Evolutionary conservation across 345 rosid genomes (phyloP), one percentile per base, ranked within the genome.

Genomic region (Carallia brachiata): DNA sequence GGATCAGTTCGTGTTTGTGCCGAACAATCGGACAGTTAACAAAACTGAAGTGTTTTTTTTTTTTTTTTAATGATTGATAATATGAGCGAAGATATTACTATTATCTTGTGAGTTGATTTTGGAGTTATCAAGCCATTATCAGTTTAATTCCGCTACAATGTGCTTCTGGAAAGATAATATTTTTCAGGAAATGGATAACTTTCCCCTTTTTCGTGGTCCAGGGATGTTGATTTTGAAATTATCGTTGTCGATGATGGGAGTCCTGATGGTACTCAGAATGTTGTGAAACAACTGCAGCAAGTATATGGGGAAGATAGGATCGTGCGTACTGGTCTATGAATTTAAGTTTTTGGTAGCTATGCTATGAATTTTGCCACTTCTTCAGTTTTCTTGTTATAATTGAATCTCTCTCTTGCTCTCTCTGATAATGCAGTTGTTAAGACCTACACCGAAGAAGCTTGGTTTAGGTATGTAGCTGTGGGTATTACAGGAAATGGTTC

Each of bases 191-290:
- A 32, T 32, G 34, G n/a, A 56, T 19, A 2, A 19, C 13, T 27
- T 1, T 27, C n/a, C n/a, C 18, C 6, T 68, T 23, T 7, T 16
- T 32, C 34, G 4, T n/a, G 63, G 53, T 73, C 28, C 48, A 90
- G 97, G 78, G 89, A 87, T 82, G 87, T 88, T 36, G 90, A 95
- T 71, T 92, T 90, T 66, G 98, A 95, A 81, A 83, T 90, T 54
- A 87, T 92, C 68, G 83, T 95, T 60, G 99, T 95, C 75, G 99
- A 95, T 69, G 99, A 95, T 77, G 97, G 98, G 78, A 95, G 99
- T 69, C 99, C 96, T 34, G 99, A 95, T 71, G 99, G 93, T 54
- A 94, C 98, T 32, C 98, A 95, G 68, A 98, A 92, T 66, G 70
- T 92, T 68, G 92, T 92, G 23, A 88, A 80, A 71, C 94, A 95